Evolutionary conservation across 2,329 filamentous ascomycete genomes (phyloP).

Genomic region (Incumbomyces delicatus): DNA sequence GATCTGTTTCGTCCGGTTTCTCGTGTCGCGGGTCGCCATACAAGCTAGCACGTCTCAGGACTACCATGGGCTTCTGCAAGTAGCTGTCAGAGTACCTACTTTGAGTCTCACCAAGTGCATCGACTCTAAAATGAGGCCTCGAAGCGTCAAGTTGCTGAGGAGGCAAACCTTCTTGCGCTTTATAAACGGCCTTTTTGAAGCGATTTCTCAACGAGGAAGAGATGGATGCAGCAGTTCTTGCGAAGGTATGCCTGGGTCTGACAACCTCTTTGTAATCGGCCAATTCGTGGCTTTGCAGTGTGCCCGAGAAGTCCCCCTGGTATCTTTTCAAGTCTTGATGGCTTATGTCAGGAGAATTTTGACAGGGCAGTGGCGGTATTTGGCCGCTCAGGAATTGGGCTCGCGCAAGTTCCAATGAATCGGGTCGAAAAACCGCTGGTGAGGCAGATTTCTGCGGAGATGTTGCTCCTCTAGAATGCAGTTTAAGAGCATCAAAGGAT

Average conservation of each 20-base stretch:
- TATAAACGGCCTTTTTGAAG: conserved; percentile 32
- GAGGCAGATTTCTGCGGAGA: conserved; percentile 8
- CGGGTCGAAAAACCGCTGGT: conserved; percentile 21
- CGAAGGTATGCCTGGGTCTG: not conserved
- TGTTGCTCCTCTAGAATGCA: conserved; percentile 21
- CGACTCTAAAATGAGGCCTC: conserved; percentile 20
- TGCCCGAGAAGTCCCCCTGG: conserved; percentile 22
- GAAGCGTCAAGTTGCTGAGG: conserved; percentile 21
- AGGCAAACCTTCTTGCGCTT: conserved; percentile 22
- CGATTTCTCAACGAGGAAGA: conserved; percentile 34
- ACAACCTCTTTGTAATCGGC: conserved; percentile 5
- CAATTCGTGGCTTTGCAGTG: conserved; percentile 13
- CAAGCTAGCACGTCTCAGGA: conserved; percentile 5
- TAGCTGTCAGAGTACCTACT: conserved; percentile 13
- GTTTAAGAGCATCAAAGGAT: conserved; percentile 33
- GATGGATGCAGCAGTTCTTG: conserved; percentile 27
- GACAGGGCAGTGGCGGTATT: conserved; percentile 14
- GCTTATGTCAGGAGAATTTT: conserved; percentile 22
- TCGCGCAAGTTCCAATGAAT: conserved; percentile 33
- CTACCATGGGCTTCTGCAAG: conserved; percentile 3
- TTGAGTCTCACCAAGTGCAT: conserved; percentile 1
- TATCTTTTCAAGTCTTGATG: conserved; percentile 20
- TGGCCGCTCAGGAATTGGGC: conserved; percentile 28
- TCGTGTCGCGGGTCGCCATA: conserved; percentile 9
- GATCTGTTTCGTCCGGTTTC: conserved; percentile 9